These are phyloP conservation scores for Fusarium acutatum DNA, from an alignment of 2,329 filamentous ascomycete species.

Conservation along the genomic window DNA sequence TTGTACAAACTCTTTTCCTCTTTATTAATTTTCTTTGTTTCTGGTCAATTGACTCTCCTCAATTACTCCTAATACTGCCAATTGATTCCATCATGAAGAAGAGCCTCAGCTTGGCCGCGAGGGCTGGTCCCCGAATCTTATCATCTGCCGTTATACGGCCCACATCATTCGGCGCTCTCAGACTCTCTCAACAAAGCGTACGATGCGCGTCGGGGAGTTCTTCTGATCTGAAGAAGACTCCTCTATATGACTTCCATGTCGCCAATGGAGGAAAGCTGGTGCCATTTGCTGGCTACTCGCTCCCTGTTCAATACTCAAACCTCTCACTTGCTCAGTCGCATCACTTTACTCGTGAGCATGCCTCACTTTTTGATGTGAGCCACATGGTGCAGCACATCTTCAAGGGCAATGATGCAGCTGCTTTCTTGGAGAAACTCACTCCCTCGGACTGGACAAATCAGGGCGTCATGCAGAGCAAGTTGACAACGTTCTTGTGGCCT, in stretches of 20 bases:
- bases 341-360: constrained; percentile 85
- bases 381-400: constrained; percentile 97
- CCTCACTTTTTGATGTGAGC: constrained; percentile 93
- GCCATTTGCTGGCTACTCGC: constrained; percentile 90
- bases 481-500: constrained; percentile 85
- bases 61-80: constrained; percentile 17
- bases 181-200: constrained; percentile 32
- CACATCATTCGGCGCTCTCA: constrained; percentile 31
- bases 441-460: constrained; percentile 76
- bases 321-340: constrained; percentile 85
- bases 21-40: constrained; percentile 3
- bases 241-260: constrained; percentile 81
- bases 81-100: constrained; percentile 46
- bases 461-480: constrained; percentile 73
- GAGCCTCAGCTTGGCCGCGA: constrained; percentile 43
- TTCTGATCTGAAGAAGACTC: constrained; percentile 66
- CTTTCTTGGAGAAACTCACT: constrained; percentile 85
- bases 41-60: constrained; percentile 29
- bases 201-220: constrained; percentile 43
- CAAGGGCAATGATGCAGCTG: constrained; percentile 79
- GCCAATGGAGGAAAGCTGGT: constrained; percentile 90
- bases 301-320: constrained; percentile 89
- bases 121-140: constrained; percentile 44
- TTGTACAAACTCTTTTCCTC: constrained; percentile 1
- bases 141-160: constrained; percentile 29